phyloP scores from a whole-genome alignment of 2,329 filamentous ascomycete species.

The Curvularia lunata region DNA sequence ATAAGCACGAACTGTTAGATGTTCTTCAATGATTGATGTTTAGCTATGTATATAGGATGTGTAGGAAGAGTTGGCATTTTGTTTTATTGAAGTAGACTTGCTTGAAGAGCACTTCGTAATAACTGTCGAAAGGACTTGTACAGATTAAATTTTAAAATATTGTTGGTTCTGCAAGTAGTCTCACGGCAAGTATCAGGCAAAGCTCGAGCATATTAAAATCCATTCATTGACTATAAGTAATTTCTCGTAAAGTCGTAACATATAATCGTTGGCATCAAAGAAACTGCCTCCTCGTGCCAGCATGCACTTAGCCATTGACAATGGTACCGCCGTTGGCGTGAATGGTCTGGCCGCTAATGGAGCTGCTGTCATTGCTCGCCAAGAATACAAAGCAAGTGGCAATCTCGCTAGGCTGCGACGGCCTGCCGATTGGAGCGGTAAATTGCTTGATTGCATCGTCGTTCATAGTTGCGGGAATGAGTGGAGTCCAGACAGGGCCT shows the following conservation, averaged over 20 bases:
- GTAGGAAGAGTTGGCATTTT: not conserved
- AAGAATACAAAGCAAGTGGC: constrained; percentile 83
- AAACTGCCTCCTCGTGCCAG: no score
- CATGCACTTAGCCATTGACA: constrained; percentile 38
- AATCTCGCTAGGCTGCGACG: constrained; percentile 81
- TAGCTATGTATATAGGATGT: not conserved
- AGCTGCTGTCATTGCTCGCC: constrained; percentile 74
- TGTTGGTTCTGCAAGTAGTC: not conserved
- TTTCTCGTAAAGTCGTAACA: constrained; percentile 11
- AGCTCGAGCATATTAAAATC: not conserved
- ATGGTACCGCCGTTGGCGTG: constrained; percentile 61
- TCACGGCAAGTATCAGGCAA: not conserved
- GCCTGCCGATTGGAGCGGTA: constrained; percentile 74
- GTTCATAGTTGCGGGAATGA: constrained; percentile 52
- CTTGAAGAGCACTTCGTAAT: not conserved
- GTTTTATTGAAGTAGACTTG: not conserved
- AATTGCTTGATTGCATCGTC: constrained; percentile 73
- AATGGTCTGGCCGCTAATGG: constrained; percentile 75
- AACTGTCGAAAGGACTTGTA: no score
- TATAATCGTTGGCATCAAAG: not conserved
- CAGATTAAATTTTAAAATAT: not conserved
- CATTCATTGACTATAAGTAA: constrained; percentile 4
- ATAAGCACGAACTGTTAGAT: not conserved
- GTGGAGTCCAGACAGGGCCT: constrained; percentile 62
- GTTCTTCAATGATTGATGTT: not conserved